Base-by-base conservation (phyloP, 2,329 filamentous ascomycete genomes). In the Ophidiomyces ophidiicola region DNA sequence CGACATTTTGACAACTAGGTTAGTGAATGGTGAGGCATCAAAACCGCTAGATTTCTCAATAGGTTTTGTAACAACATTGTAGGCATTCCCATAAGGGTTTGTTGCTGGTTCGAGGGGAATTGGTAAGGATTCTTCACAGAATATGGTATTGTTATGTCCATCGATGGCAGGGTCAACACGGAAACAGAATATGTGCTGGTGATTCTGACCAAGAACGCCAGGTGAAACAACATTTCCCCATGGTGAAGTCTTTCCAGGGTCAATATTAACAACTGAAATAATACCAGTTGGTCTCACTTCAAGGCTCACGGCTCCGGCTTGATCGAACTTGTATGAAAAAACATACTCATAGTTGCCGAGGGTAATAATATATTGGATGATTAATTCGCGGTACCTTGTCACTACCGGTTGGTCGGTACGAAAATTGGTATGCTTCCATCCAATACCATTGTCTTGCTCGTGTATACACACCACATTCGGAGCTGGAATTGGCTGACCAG, bases 321-420 rank as follows among this genome's bases (percentile, higher is more conserved):
- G 76, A 50, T 79, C 72, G 44, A 82, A 74, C 45, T 74, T 71
- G 56, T 70, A 80, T 1, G 71, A 69, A 42, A 81, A 72, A 28
- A 80, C 69, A 51, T 82, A 82, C 51, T 82, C 78, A 60, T 82
- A 82, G 58, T 82, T 82, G 14, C 73, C 73, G 1, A 81, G 67
- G 0, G 78, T 82, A 46, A 78, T 73, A 55, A 81, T 76, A 51
- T 72, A 77, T 48, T 82, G 78, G 2, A 82, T 56, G 0, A 82
- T 75, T 2, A 82, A 65, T 47, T 79, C 71, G 1, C 78, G 69
- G 42, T 69, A 65, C 5, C 78, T 66, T 0, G 72, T 72, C 0
- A 80, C 73, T 1, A 76, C 73, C 0, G 75, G 74, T 1, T 73
- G 67, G 19, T 67, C 65, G 0, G 75, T 81, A 3, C 77, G 67